phyloP scores from a whole-genome alignment of 345 rosid species.

The Kandelia obovata region DNA sequence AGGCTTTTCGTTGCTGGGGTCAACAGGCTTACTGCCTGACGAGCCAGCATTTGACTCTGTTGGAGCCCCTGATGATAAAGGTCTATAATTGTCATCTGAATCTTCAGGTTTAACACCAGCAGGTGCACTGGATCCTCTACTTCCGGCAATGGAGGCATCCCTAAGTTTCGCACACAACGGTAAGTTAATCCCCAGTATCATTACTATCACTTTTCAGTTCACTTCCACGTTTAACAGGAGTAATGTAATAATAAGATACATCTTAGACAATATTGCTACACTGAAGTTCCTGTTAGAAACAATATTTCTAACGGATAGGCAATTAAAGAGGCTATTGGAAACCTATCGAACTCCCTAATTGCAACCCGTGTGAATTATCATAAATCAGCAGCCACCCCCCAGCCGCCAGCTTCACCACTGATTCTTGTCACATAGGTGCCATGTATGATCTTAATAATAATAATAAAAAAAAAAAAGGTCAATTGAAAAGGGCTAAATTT shows the following conservation, averaged over 20 bases:
- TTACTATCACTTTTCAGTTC: conserved; percentile 39
- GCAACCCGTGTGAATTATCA: too few species aligned
- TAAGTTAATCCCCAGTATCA: conserved; percentile 60
- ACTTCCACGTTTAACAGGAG: conserved; percentile 29
- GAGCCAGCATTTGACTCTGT: conserved; percentile 40
- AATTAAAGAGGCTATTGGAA: too few species aligned
- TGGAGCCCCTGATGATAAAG: conserved; percentile 47
- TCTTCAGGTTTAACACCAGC: conserved; percentile 40
- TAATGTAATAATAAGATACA: neutral
- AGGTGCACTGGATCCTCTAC: conserved; percentile 33
- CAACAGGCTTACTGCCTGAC: conserved; percentile 40
- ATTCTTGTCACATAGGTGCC: too few species aligned
- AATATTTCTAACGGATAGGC: too few species aligned
- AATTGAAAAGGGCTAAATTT: too few species aligned
- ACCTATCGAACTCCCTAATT: too few species aligned
- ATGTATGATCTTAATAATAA: too few species aligned
- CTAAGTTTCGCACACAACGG: conserved; percentile 59
- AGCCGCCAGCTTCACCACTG: too few species aligned
- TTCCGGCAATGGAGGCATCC: conserved; percentile 38
- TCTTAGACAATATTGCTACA: too few species aligned
- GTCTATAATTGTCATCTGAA: conserved; percentile 78
- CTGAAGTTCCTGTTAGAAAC: too few species aligned
- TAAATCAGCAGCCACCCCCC: too few species aligned
- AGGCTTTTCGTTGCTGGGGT: conserved; percentile 51
- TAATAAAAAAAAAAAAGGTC: too few species aligned